Base-by-base conservation (phyloP, 306 rosid genomes). In the Cucumis hystrix region DNA sequence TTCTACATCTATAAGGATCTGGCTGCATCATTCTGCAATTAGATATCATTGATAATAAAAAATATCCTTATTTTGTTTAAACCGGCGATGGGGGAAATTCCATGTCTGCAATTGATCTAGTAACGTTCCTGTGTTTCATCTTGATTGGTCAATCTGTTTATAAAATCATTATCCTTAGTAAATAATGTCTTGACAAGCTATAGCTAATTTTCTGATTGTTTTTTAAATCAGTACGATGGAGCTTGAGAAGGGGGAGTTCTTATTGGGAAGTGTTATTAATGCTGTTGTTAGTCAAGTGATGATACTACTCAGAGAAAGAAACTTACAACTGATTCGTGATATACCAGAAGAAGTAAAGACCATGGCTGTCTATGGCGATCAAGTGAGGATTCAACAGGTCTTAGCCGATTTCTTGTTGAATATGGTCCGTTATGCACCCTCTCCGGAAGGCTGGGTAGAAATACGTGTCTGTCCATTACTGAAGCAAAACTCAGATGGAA, bases 261-360 rank as follows among this genome's bases (percentile, higher is more conserved):
- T 91, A 77, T 91, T 96, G 54, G 99, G 97, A 69, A 89, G 91
- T 80, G 92, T 92, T 79, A 91, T 96, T 67, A 89, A 96, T 72
- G 97, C 98, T 60, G 99, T 96, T 82, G 99, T 96, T 78, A 92
- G 99, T 88, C 99, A 96, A 92, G 98, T 88, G 41, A 96, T 92
- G 99, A 59, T 87, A 84, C 60, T 88, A 84, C 86, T 96, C 78
- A 88, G 96, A 85, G 98, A 92, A 80, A 91, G 93, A 84, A 91
- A 87, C 80, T 79, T 96, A 81, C 98, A 92, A 82, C 83, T 96
- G 86, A 89, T 96, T 72, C 88, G 99, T 70, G 99, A 96, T 87
- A 92, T 96, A 82, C 99, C 99, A 20, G 97, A 96, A 84, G 98
- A 96, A 87, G 88, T 96, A 84, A 96, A 96, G 82, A 86, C 96